Conservation (phyloP, 352 stramenopile genomes). For the Pythium myriotylum region DNA sequence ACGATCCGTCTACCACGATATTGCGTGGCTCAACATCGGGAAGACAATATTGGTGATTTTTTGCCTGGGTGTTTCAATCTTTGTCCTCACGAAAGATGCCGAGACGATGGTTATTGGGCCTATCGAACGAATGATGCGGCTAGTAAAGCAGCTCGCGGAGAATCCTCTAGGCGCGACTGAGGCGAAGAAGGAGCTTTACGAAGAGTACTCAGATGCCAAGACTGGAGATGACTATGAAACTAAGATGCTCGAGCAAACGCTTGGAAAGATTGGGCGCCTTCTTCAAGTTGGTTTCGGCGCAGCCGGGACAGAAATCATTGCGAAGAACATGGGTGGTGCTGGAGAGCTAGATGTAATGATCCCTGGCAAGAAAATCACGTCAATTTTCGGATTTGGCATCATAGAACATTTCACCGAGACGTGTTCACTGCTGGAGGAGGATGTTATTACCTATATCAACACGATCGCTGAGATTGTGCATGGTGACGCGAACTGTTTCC, state of each 20-base stretch:
- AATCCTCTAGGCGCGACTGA: slow-evolving; percentile 75
- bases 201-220: slow-evolving; percentile 54
- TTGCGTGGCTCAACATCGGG: slow-evolving; percentile 70
- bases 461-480: slow-evolving; percentile 97
- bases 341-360: slow-evolving; percentile 97
- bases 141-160: slow-evolving; percentile 69
- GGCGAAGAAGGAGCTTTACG: slow-evolving; percentile 73
- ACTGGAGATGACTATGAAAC: slow-evolving; percentile 94
- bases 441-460: slow-evolving; percentile 98
- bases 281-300: slow-evolving; percentile 97
- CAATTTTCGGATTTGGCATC: slow-evolving; percentile 95
- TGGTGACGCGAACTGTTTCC: slow-evolving; percentile 92
- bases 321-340: slow-evolving; percentile 94
- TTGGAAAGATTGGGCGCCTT: slow-evolving; percentile 94
- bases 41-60: slow-evolving; percentile 92
- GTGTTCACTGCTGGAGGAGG: slow-evolving; percentile 91
- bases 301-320: slow-evolving; percentile 97
- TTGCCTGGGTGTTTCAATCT: slow-evolving; percentile 89
- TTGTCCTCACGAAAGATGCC: slow-evolving; percentile 93
- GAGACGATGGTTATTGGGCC: slow-evolving; percentile 95
- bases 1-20: slow-evolving; percentile 37
- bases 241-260: slow-evolving; percentile 94
- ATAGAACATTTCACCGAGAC: slow-evolving; percentile 97
- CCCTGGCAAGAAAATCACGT: slow-evolving; percentile 96
- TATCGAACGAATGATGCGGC: slow-evolving; percentile 96